These are phyloP conservation scores for Emericellopsis cladophorae DNA, from an alignment of 2,329 filamentous ascomycete species.

Conservation along the genomic window DNA sequence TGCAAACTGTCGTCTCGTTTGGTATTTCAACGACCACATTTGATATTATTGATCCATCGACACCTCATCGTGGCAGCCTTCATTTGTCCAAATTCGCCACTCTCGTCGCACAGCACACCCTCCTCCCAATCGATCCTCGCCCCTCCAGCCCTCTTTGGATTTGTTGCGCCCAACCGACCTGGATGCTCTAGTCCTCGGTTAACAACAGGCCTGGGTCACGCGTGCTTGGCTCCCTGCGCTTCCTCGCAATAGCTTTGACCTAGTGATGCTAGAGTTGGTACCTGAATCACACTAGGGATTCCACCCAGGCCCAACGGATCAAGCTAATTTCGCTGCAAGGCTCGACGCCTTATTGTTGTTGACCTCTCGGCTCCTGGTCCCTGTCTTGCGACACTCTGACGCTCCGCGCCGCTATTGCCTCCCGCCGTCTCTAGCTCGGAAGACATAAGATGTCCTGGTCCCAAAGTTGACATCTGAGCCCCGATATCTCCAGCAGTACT, in stretches of 20 bases:
- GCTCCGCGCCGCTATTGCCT: not conserved
- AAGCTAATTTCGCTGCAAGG: no score
- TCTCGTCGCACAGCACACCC: not conserved
- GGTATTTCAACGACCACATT: no score
- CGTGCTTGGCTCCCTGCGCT: no score
- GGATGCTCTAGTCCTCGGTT: no score
- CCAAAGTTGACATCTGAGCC: not conserved
- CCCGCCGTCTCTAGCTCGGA: not conserved
- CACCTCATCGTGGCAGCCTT: not conserved
- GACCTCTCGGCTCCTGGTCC: not conserved
- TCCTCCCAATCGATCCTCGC: not conserved
- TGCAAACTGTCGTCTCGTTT: no score
- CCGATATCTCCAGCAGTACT: not conserved
- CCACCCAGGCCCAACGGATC: no score
- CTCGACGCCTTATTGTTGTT: not conserved
- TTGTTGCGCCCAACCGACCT: no score
- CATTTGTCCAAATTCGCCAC: not conserved
- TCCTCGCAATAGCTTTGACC: no score
- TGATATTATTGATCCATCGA: not conserved
- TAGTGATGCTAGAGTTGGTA: no score
- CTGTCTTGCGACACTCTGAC: not conserved
- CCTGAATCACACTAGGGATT: no score
- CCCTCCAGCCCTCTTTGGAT: not conserved
- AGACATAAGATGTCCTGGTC: slow-evolving; percentile 3
- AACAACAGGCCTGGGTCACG: no score